Evolutionary conservation across 2,329 filamentous ascomycete species (phyloP).

Genomic region (Penicillium sp.): DNA sequence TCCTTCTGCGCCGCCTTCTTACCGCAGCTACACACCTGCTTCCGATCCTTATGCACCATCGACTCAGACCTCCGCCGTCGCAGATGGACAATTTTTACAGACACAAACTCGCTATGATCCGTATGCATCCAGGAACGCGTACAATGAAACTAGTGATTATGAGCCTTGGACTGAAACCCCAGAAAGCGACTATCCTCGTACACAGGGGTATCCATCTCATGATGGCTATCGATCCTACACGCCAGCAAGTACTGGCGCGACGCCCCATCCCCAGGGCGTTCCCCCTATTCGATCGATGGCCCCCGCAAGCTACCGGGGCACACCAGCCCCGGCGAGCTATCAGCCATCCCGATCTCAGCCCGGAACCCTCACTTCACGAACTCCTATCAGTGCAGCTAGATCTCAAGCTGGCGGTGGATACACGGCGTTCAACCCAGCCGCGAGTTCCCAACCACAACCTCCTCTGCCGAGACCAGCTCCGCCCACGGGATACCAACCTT

Average conservation of each 20-base stretch:
- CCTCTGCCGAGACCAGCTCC: conserved; percentile 3
- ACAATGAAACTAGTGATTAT: conserved; percentile 4
- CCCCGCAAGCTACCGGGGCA: conserved; percentile 14
- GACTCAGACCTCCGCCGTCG: not conserved
- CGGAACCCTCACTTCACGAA: conserved; percentile 16
- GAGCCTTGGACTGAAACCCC: conserved; percentile 10
- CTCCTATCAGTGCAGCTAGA: conserved; percentile 3
- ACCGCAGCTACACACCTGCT: conserved; percentile 19
- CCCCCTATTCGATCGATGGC: conserved; percentile 8
- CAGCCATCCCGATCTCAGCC: conserved; percentile 3
- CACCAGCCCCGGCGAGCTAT: conserved; percentile 6
- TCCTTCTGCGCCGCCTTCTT: conserved; percentile 10
- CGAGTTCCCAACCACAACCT: conserved; percentile 9
- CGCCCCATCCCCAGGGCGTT: conserved; percentile 1
- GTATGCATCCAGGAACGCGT: conserved; percentile 4
- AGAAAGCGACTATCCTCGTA: not conserved
- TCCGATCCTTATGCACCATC: conserved; percentile 16
- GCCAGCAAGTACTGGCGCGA: not conserved
- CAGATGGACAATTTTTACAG: conserved; percentile 6
- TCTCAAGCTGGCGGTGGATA: conserved; percentile 16
- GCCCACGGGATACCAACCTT: conserved; percentile 17
- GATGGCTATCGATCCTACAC: conserved; percentile 9
- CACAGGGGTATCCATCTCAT: conserved; percentile 9
- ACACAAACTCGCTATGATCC: conserved; percentile 9
- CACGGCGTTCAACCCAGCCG: conserved; percentile 20